These are phyloP conservation scores for Pelargonium cotyledonis DNA, from an alignment of 441 rosid species.

Conservation along the genomic window DNA sequence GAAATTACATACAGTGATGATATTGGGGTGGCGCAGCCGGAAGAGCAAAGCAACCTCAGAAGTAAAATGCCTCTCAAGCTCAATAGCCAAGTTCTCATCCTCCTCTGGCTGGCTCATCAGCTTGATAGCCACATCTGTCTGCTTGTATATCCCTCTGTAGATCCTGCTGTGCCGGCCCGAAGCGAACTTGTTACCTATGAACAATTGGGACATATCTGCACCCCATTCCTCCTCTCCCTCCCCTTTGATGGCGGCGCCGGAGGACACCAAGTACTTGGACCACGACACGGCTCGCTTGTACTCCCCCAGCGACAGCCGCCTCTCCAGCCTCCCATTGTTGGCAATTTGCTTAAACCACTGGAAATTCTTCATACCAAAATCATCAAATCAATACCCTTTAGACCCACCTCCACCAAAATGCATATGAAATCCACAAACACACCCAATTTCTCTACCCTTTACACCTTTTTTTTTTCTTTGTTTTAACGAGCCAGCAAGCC, in stretches of 20 bases:
- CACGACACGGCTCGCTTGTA: slow-evolving; percentile 63
- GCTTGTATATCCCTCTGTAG: slow-evolving; percentile 65
- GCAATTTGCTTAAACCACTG: slow-evolving; percentile 53
- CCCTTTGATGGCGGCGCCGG: slow-evolving; percentile 69
- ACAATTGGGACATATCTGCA: slow-evolving; percentile 70
- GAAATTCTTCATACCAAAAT: slow-evolving; percentile 51
- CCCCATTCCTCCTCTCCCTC: slow-evolving; percentile 70
- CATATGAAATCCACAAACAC: background rate
- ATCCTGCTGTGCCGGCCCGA: slow-evolving; percentile 74
- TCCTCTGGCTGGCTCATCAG: slow-evolving; percentile 69
- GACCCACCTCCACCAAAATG: slow-evolving; percentile 19
- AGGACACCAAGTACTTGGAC: slow-evolving; percentile 74
- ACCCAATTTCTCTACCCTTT: background rate
- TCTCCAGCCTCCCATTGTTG: slow-evolving; percentile 42
- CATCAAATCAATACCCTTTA: slow-evolving; percentile 24
- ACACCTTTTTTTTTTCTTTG: too few species aligned
- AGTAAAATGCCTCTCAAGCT: slow-evolving; percentile 61
- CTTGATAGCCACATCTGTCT: slow-evolving; percentile 69
- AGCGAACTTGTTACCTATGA: slow-evolving; percentile 65
- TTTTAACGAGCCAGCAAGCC: background rate
- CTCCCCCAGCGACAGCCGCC: slow-evolving; percentile 63
- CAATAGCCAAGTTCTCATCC: slow-evolving; percentile 50
- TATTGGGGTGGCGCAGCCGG: slow-evolving; percentile 52
- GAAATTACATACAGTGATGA: slow-evolving; percentile 48
- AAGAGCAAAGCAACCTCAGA: slow-evolving; percentile 67